Conservation (phyloP, 352 stramenopile species). For the Pythium dissotocum region DNA sequence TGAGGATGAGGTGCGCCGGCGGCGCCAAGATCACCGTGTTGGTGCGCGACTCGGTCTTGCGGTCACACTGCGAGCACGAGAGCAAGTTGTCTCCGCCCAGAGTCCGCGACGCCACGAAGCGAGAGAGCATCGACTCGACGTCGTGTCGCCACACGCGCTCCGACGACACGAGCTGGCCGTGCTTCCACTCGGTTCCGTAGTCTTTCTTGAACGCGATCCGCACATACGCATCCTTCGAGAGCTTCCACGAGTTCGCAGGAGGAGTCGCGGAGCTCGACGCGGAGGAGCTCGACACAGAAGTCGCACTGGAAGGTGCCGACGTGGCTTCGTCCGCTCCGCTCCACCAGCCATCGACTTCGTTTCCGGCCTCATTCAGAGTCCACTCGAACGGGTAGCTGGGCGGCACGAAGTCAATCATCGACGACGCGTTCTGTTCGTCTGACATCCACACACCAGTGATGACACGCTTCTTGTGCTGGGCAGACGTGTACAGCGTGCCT, state of each 20-base stretch:
- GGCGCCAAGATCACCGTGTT: constrained; percentile 83
- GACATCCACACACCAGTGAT: constrained; percentile 71
- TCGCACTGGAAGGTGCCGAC: constrained; percentile 13
- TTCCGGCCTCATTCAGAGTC: constrained; percentile 46
- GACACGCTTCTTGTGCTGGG: constrained; percentile 30
- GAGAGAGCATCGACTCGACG: constrained; percentile 78
- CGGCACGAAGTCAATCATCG: constrained; percentile 64
- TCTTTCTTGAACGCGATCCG: constrained; percentile 90
- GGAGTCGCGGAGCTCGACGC: constrained; percentile 11
- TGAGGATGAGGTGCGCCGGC: constrained; percentile 83
- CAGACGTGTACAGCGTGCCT: constrained; percentile 48
- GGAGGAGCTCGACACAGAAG: neutral
- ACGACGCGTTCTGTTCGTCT: constrained; percentile 41
- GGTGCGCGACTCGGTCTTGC: constrained; percentile 79
- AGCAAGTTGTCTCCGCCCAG: constrained; percentile 82
- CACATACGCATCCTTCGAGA: constrained; percentile 85
- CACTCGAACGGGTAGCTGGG: constrained; percentile 73
- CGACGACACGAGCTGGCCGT: constrained; percentile 74
- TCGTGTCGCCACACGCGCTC: constrained; percentile 86
- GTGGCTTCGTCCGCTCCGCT: constrained; percentile 47
- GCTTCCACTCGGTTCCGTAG: constrained; percentile 86
- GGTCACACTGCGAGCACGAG: constrained; percentile 64
- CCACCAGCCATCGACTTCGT: constrained; percentile 79
- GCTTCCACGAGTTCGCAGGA: constrained; percentile 54
- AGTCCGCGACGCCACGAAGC: constrained; percentile 78